Base-by-base conservation (phyloP, 257 asterid species). In the Forsythia suspensa region DNA sequence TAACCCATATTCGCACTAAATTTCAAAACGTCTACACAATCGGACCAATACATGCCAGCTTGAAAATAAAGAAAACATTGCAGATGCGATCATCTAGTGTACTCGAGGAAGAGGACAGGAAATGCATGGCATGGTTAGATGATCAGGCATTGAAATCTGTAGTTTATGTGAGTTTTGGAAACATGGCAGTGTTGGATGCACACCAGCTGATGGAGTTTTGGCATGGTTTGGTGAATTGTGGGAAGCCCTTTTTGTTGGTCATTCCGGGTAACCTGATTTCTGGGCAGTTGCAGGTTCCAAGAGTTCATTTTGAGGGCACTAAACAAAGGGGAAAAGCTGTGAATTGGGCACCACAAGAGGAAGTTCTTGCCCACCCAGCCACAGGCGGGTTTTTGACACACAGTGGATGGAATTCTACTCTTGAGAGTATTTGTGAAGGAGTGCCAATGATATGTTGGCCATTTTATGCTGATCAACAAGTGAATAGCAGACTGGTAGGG, bases 401-500 rank as follows among this genome's bases (percentile, higher is more conserved):
- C 65, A 34, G 77, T 44, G 86, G 82, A 38, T 82, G 83, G 86
- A 79, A 82, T 38, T 82, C 86, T 3, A 79, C 83, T 0, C 52
- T 82, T 55, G 84, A 83, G 72, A 80, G 84, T 39, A 9, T 83
- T 18, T 44, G 43, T 20, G 86, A 80, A 73, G 84, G 84, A 0
- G 82, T 83, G n/a, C 82, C 80, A 1, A 80, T 83, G 84, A 77
- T 84, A 15, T 77, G 87, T 39, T 84, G 82, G 87, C 82, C 84
- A 9, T 80, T 73, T 65, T 84, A 73, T 65, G 82, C 80, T 7
- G 84, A 84, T 46, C 84, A 84, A 21, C 87, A 84, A 59, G 78
- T 80, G 46, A 84, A 84, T 71, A 84, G 84, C 29, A 72, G 84
- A 76, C 76, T 83, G 38, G 86, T 83, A 1, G 86, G 57, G 75